Base-by-base conservation (phyloP, 2,329 filamentous ascomycete genomes). In the Fusarium marasasianum region DNA sequence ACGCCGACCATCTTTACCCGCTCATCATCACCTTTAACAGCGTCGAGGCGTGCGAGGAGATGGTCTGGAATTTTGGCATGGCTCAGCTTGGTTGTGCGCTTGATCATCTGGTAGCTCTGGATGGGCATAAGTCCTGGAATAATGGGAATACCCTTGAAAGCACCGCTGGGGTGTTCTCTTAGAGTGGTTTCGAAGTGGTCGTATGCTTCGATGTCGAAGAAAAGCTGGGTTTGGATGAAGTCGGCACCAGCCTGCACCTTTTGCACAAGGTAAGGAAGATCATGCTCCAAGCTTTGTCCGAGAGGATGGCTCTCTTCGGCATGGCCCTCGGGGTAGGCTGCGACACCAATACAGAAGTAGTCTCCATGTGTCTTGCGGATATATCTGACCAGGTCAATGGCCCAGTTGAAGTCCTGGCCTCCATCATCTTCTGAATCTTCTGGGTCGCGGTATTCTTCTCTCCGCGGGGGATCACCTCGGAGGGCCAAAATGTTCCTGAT, bases 211-310 rank as follows among this genome's bases (percentile, higher is more conserved):
- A 95, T 89, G 80, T 98, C 95, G 82, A 98, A 99, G 83, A 98
- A 98, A 14, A 99, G 88, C 82, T 99, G 96, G 2, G 96, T 98
- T 94, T 99, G 98, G 83, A 99, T 93, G 80, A 99, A 99, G 83
- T 98, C 95, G 57, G 95, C 96, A 3, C 96, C 96, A 8, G 96
- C 96, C 77, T 92, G 87, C 2, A 92, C 93, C 87, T 99, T 99
- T 76, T 98, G 95, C 17, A 97, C 90, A 61, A 99, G 87, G 79
- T 93, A 97, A 2, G 95, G 94, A 67, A 99, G 84, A 83, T 99
- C 96, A 72, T 93, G 89, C 78, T 97, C 94, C 43, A 91, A 79
- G 75, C 88, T 90, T 83, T 92, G 90, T 33, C 87, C 89, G 40
- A 87, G 81, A 4, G 96, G 96, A 82, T 97, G 92, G 70, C 92